Evolutionary conservation across 345 rosid genomes (phyloP).

Genomic region (Heritiera littoralis): DNA sequence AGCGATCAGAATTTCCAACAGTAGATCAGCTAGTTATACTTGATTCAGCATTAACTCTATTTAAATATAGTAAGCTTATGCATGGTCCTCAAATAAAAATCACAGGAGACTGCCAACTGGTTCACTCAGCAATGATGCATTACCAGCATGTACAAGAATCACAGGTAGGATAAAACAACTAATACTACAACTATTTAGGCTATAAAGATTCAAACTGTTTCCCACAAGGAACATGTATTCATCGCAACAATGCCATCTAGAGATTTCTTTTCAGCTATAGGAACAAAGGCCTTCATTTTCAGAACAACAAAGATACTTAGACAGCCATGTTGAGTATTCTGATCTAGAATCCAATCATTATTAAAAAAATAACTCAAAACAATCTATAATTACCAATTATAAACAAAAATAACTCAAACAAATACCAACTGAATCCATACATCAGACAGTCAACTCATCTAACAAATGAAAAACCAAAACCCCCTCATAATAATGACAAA

Average conservation of each 20-base stretch:
- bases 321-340: not conserved
- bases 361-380: not conserved
- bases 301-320: not conserved
- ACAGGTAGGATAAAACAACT: not conserved
- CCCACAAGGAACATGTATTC: not conserved
- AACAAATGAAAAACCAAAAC: not conserved
- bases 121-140: not conserved
- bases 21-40: not conserved
- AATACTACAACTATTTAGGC: not conserved
- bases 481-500: not conserved
- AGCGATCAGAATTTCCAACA: not conserved
- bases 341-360: not conserved
- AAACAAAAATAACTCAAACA: not conserved
- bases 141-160: too few relatives aligned
- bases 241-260: not conserved
- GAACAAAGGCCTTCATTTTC: not conserved
- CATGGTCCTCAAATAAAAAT: not conserved
- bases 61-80: not conserved
- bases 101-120: not conserved
- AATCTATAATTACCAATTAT: constrained; percentile 3
- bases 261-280: not conserved
- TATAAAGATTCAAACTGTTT: not conserved
- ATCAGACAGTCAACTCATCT: constrained; percentile 4
- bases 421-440: not conserved
- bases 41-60: not conserved